Percentiles rank a stretch among this genome's conserved stretches.
These are phyloP conservation scores for Mucor plumbeus DNA, from an alignment of 371 early-diverging fungal genomes.

Conservation along the genomic window DNA sequence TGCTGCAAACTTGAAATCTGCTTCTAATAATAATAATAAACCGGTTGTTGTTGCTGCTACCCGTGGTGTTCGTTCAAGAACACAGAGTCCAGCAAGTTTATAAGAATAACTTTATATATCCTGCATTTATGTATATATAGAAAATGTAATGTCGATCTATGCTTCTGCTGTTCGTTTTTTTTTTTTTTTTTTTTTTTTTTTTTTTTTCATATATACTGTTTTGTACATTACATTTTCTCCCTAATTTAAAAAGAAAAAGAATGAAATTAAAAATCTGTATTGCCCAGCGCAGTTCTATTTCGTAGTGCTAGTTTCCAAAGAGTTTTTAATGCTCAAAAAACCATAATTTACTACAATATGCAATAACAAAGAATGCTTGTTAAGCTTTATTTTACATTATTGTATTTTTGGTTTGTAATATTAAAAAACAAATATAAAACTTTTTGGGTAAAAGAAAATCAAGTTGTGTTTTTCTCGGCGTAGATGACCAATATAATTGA, in stretches of 20 bases:
- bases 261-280: not conserved
- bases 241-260: not conserved
- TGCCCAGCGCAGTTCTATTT: not conserved
- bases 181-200: not conserved
- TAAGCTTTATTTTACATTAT: no score
- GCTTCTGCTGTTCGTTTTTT: not conserved
- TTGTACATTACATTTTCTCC: not conserved
- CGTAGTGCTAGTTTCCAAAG: not conserved
- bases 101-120: not conserved
- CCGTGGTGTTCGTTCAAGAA: not conserved
- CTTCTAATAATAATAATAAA: not conserved
- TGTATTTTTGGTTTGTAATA: no score
- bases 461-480: no score
- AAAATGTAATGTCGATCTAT: constrained; percentile 5
- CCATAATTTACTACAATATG: no score
- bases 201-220: constrained; percentile 7
- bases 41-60: not conserved
- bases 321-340: no score
- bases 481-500: not conserved
- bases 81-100: constrained; percentile 4
- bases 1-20: not conserved
- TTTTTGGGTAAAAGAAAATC: no score
- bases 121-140: not conserved
- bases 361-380: no score
- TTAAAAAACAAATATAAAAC: no score